These are phyloP conservation scores for Diplosphaera chodatii DNA, from an alignment of 139 green algal genomes.

Conservation along the genomic window DNA sequence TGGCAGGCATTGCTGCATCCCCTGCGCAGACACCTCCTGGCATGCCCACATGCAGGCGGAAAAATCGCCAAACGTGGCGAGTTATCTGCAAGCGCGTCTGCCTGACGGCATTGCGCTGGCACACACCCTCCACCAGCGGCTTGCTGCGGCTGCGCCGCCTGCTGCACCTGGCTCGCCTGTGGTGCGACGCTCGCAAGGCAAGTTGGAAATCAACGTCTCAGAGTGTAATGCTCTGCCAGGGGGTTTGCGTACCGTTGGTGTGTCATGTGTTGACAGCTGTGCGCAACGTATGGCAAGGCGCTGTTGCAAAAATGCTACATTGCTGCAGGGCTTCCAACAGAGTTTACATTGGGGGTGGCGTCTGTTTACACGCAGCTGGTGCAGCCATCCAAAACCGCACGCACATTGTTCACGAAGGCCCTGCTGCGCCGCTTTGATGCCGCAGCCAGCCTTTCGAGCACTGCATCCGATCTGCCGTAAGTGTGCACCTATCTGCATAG, in stretches of 20 bases:
- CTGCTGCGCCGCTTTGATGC: slow-evolving; percentile 45
- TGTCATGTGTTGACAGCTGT: too few species aligned
- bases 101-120: slow-evolving; percentile 32
- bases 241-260: too few species aligned
- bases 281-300: too few species aligned
- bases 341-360: slow-evolving; percentile 28
- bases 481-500: too few species aligned
- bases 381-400: slow-evolving; percentile 21
- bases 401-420: slow-evolving; percentile 28
- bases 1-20: too few species aligned
- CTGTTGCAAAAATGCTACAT: too few species aligned
- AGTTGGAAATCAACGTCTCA: too few species aligned
- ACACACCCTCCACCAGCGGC: slow-evolving; percentile 39
- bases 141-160: slow-evolving; percentile 13
- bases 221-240: too few species aligned
- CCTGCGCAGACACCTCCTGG: too few species aligned
- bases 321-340: slow-evolving; percentile 15
- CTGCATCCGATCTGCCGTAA: slow-evolving; percentile 1
- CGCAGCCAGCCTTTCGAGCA: slow-evolving; percentile 5
- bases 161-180: background rate
- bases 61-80: slow-evolving; percentile 10
- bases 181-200: too few species aligned
- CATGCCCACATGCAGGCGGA: background rate
- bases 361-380: slow-evolving; percentile 39
- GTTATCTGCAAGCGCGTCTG: slow-evolving; percentile 18